These are phyloP conservation scores for Grosmannia serpens DNA, from an alignment of 2,329 filamentous ascomycete genomes.

Conservation along the genomic window DNA sequence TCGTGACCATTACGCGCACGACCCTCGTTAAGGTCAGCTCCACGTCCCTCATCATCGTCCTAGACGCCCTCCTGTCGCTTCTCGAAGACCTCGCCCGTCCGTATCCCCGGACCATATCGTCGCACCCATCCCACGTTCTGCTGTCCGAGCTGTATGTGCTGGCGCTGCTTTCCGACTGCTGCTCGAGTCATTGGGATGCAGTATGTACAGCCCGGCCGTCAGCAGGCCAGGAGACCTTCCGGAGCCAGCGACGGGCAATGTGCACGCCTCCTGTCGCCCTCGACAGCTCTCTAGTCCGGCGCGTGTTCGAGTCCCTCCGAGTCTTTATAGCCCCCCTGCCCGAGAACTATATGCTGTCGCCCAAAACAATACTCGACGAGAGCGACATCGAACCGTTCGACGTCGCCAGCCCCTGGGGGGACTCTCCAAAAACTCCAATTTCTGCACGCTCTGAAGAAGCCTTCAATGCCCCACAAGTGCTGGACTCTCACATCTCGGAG, in stretches of 20 bases:
- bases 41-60: slow-evolving; percentile 38
- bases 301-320: slow-evolving; percentile 44
- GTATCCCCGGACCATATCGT: slow-evolving; percentile 33
- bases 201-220: slow-evolving; percentile 11
- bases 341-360: slow-evolving; percentile 43
- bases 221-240: slow-evolving; percentile 2
- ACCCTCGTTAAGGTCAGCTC: slow-evolving; percentile 51
- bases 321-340: slow-evolving; percentile 46
- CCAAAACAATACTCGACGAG: slow-evolving; percentile 46
- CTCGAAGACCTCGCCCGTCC: slow-evolving; percentile 47
- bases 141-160: slow-evolving; percentile 55
- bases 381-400: background rate
- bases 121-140: slow-evolving; percentile 48
- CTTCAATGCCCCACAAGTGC: slow-evolving; percentile 20
- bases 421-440: slow-evolving; percentile 12
- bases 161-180: slow-evolving; percentile 53
- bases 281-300: slow-evolving; percentile 38
- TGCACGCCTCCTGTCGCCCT: slow-evolving; percentile 27
- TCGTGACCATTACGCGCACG: slow-evolving; percentile 47
- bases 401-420: slow-evolving; percentile 3
- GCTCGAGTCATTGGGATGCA: slow-evolving; percentile 46
- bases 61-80: slow-evolving; percentile 44
- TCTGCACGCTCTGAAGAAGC: slow-evolving; percentile 22
- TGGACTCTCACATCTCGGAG: slow-evolving; percentile 27
- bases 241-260: slow-evolving; percentile 11